These are phyloP conservation scores for Xylaria sp. DNA, from an alignment of 2,329 filamentous ascomycete genomes.

Conservation along the genomic window DNA sequence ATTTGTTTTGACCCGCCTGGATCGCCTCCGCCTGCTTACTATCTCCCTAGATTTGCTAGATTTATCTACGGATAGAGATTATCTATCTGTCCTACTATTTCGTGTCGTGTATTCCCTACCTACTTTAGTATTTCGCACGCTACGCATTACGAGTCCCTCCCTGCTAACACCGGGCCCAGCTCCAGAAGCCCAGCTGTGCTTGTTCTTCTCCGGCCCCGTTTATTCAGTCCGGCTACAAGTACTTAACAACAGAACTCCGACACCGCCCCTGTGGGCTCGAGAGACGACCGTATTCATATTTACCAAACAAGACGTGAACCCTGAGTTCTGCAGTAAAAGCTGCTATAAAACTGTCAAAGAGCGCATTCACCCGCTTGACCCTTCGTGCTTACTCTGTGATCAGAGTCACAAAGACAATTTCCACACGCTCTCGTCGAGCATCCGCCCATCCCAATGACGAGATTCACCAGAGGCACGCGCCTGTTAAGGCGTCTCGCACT, in stretches of 20 bases:
- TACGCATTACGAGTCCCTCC: background rate
- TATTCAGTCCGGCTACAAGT: background rate
- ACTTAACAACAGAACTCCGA: background rate
- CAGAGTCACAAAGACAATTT: slow-evolving; percentile 5
- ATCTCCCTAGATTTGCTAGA: background rate
- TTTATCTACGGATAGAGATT: too few species aligned
- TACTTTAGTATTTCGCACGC: background rate
- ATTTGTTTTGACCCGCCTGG: background rate
- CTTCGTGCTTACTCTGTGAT: background rate
- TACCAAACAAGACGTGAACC: background rate
- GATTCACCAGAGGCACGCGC: slow-evolving; percentile 28
- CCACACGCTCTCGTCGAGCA: slow-evolving; percentile 7
- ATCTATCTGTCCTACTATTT: background rate
- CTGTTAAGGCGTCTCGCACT: slow-evolving; percentile 41
- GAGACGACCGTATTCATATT: background rate
- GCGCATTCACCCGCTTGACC: background rate
- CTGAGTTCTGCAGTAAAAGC: background rate
- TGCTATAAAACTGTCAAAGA: background rate
- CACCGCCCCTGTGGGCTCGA: background rate
- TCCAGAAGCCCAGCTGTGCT: too few species aligned
- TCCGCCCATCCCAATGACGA: slow-evolving; percentile 26
- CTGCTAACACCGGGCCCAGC: background rate
- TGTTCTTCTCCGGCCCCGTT: background rate
- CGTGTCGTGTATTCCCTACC: background rate
- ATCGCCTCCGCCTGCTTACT: background rate